phyloP scores from a whole-genome alignment of 1,139 yeast species.

The Kodamaea plutei region DNA sequence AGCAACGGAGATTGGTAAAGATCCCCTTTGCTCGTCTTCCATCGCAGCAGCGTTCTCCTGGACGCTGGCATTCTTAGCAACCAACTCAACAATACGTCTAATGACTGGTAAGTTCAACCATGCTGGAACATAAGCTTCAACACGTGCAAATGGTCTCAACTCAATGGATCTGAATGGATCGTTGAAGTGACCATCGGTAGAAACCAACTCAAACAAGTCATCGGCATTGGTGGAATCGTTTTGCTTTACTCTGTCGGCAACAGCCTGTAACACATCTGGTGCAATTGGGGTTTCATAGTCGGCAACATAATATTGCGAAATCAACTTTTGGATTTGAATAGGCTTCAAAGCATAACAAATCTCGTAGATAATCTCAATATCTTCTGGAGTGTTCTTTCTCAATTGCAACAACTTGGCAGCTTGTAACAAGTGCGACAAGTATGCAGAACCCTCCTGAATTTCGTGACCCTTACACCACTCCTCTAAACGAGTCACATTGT shows the following conservation, averaged over 20 bases:
- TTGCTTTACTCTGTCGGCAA: slow-evolving; percentile 79
- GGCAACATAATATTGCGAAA: slow-evolving; percentile 85
- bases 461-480: slow-evolving; percentile 99
- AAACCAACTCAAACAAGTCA: slow-evolving; percentile 64
- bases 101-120: slow-evolving; percentile 88
- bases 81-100: slow-evolving; percentile 84
- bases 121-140: slow-evolving; percentile 96
- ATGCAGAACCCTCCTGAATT: slow-evolving; percentile 83
- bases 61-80: slow-evolving; percentile 70
- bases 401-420: slow-evolving; percentile 92
- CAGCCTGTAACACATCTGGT: slow-evolving; percentile 74
- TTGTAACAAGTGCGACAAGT: slow-evolving; percentile 85
- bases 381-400: slow-evolving; percentile 85
- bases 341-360: slow-evolving; percentile 94
- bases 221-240: slow-evolving; percentile 53
- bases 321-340: slow-evolving; percentile 86
- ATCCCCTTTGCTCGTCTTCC: slow-evolving; percentile 6
- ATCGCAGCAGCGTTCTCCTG: slow-evolving; percentile 25
- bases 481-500: slow-evolving; percentile 92
- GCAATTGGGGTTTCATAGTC: slow-evolving; percentile 95
- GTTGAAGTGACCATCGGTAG: slow-evolving; percentile 78
- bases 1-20: slow-evolving; percentile 6
- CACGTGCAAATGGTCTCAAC: slow-evolving; percentile 80
- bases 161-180: slow-evolving; percentile 86
- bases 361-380: slow-evolving; percentile 88